A percentile compares a stretch with the other conserved stretches of the same genome.
Conservation (phyloP, 2,329 filamentous ascomycete species). For the Xylaria sp. region DNA sequence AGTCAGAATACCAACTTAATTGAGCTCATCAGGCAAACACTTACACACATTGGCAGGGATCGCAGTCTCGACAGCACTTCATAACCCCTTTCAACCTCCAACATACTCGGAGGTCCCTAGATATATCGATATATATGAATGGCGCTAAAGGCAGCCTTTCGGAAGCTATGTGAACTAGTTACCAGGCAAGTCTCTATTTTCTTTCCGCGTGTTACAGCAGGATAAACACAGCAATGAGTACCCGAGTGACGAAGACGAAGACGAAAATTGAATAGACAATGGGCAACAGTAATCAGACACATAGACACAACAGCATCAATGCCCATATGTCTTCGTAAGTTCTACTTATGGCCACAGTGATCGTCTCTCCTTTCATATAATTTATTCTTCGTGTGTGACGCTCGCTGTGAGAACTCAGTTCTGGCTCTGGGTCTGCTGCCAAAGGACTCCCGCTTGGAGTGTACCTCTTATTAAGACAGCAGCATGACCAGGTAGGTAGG, state of each 20-base stretch:
- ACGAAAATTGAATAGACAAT: slow-evolving; percentile 9
- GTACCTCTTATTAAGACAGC: background rate
- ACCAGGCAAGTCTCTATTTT: slow-evolving; percentile 26
- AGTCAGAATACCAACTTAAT: background rate
- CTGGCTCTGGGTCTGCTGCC: background rate
- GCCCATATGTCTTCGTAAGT: slow-evolving; percentile 21
- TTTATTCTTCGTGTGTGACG: background rate
- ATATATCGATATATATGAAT: slow-evolving; percentile 7
- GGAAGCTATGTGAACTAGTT: slow-evolving; percentile 6
- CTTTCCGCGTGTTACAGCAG: slow-evolving; percentile 10
- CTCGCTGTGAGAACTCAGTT: background rate
- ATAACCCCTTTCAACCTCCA: background rate
- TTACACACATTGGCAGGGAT: slow-evolving; percentile 17
- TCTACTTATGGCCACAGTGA: slow-evolving; percentile 18
- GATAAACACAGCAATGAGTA: slow-evolving; percentile 15
- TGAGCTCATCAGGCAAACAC: background rate
- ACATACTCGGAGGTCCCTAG: background rate
- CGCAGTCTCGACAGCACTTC: slow-evolving; percentile 2
- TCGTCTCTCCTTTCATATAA: background rate
- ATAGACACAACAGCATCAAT: slow-evolving; percentile 28
- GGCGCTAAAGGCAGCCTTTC: background rate
- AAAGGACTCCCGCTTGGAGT: background rate
- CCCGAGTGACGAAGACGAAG: background rate
- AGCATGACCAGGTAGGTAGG: background rate
- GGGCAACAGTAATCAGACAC: slow-evolving; percentile 26